phyloP scores from a whole-genome alignment of 257 asterid species.

The Sherardia arvensis region DNA sequence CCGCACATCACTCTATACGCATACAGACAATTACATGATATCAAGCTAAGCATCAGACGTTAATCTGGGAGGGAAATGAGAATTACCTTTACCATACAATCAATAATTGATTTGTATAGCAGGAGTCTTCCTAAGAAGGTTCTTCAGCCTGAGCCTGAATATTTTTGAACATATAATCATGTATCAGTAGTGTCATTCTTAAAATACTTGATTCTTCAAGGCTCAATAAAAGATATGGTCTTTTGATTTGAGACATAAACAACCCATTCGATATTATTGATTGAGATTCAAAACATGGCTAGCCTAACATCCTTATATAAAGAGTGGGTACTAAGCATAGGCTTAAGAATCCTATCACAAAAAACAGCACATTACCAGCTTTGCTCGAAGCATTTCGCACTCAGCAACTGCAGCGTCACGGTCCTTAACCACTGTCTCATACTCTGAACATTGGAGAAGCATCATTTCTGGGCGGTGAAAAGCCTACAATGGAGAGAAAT shows the following conservation, averaged over 20 bases:
- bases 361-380: conserved; percentile 10
- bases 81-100: neutral
- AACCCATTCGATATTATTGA: no score
- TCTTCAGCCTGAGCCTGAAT: conserved; percentile 5
- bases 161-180: neutral
- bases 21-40: neutral
- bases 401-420: conserved; percentile 9
- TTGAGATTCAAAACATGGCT: no score
- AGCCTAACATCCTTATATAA: no score
- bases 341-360: no score
- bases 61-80: neutral
- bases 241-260: no score
- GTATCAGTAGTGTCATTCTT: no score
- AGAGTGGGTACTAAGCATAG: no score
- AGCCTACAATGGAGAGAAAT: conserved; percentile 2
- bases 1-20: neutral
- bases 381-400: conserved; percentile 11
- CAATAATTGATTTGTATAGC: neutral
- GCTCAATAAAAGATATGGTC: no score
- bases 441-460: conserved; percentile 5
- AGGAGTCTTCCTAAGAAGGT: conserved; percentile 1
- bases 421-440: conserved; percentile 8
- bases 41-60: neutral
- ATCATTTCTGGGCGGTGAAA: conserved; percentile 10
- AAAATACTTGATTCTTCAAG: no score